These are phyloP conservation scores for Schizochytrium sp. DNA, from an alignment of 108 stramenopile species.

Conservation along the genomic window DNA sequence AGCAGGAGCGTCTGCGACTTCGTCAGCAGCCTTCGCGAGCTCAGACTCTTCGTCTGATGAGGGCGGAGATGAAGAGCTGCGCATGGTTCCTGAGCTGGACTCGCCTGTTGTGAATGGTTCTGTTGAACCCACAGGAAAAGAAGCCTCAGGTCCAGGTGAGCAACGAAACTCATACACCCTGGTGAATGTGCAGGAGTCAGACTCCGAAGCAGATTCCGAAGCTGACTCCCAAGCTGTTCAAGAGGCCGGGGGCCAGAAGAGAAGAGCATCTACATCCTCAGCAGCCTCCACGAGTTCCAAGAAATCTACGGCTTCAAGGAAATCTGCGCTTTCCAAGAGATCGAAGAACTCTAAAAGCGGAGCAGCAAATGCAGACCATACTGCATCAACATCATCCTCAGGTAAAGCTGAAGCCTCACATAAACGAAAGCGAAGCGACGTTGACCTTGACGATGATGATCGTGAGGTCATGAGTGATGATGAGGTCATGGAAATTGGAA, in stretches of 20 bases:
- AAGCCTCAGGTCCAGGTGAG: not conserved
- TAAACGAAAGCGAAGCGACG: not conserved
- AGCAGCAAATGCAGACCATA: too few species aligned
- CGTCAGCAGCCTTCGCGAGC: not conserved
- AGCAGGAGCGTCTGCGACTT: not conserved
- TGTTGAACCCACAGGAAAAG: not conserved
- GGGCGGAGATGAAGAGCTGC: not conserved
- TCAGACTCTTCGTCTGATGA: constrained; percentile 24
- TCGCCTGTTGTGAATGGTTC: too few species aligned
- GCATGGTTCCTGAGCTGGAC: not conserved
- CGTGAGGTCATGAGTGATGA: not conserved
- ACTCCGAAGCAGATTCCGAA: not conserved
- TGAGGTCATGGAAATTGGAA: not conserved
- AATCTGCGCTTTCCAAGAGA: not conserved
- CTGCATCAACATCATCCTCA: too few species aligned
- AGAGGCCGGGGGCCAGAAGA: not conserved
- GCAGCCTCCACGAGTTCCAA: not conserved
- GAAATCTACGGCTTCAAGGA: not conserved
- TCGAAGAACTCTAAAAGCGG: too few species aligned
- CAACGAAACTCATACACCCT: not conserved
- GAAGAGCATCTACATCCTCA: not conserved
- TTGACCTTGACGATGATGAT: not conserved
- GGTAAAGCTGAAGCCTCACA: too few species aligned
- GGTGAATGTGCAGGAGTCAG: not conserved
- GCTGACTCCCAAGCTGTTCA: not conserved